Percentiles rank a stretch among this genome's conserved stretches.
Evolutionary conservation across 73 alveolate species (phyloP).

Genomic region (Blepharisma stoltei): DNA sequence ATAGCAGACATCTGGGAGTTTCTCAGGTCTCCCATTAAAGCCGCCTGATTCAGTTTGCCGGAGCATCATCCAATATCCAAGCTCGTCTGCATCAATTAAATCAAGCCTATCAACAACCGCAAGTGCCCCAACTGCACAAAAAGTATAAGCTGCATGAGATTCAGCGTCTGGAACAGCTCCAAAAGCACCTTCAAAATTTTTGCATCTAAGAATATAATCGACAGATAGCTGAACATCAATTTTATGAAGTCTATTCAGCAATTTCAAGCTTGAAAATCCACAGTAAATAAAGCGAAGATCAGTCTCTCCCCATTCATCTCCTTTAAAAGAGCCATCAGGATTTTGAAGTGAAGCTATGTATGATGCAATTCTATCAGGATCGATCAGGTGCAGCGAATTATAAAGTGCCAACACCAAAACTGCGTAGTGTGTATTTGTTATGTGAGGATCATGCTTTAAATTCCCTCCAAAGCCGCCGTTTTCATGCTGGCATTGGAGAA

Average conservation of each 20-base stretch:
- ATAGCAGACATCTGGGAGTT: conserved; percentile 97
- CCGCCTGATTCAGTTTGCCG: conserved; percentile 95
- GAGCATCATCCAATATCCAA: conserved; percentile 91
- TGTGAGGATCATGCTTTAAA: conserved; percentile 83
- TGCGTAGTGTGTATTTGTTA: conserved; percentile 83
- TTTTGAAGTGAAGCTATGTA: conserved; percentile 80
- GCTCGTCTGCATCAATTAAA: conserved; percentile 75
- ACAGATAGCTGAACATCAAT: conserved; percentile 70
- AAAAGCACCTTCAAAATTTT: conserved; percentile 94
- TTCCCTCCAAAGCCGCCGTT: conserved; percentile 88
- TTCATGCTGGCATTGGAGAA: conserved; percentile 55
- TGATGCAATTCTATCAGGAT: conserved; percentile 57
- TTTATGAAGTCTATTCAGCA: conserved; percentile 69
- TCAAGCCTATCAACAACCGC: conserved; percentile 75
- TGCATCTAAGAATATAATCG: conserved; percentile 44
- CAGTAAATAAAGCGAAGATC: conserved; percentile 84
- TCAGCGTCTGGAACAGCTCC: conserved; percentile 97
- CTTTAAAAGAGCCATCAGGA: conserved; percentile 88
- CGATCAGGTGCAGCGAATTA: conserved; percentile 53
- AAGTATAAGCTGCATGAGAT: conserved; percentile 95
- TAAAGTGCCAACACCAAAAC: conserved; percentile 61
- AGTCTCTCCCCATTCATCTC: conserved; percentile 68
- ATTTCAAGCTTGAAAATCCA: conserved; percentile 76
- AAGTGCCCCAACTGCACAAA: conserved; percentile 85
- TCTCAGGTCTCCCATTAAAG: conserved; percentile 97